phyloP scores from a whole-genome alignment of 164 flowering plant genomes.

The Liquidambar formosana region DNA sequence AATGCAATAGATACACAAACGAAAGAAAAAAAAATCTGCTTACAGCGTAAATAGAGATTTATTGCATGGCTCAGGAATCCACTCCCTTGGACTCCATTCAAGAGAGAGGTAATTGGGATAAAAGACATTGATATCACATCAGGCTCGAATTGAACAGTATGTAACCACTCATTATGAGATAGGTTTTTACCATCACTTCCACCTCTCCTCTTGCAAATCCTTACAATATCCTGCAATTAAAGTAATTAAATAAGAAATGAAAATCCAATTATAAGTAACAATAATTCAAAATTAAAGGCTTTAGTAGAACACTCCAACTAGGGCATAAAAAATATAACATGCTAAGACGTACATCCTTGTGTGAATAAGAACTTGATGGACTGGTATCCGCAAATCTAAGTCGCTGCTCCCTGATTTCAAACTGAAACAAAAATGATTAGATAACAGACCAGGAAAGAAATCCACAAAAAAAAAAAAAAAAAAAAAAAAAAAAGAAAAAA shows the following conservation, averaged over 20 bases:
- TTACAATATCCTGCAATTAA: conserved; percentile 54
- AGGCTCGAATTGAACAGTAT: conserved; percentile 74
- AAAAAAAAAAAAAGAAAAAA: too few species aligned
- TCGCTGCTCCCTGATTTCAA: conserved; percentile 61
- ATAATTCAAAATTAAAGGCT: background rate
- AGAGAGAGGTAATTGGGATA: conserved; percentile 86
- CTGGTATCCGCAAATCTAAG: conserved; percentile 68
- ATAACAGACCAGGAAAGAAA: background rate
- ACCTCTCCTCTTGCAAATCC: conserved; percentile 79
- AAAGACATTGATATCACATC: conserved; percentile 94
- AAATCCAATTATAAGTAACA: background rate
- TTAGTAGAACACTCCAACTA: background rate
- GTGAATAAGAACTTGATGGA: conserved; percentile 64
- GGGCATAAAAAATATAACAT: background rate
- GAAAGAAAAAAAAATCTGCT: conserved; percentile 36
- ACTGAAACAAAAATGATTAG: conserved; percentile 39
- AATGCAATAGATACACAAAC: background rate
- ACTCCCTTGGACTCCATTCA: conserved; percentile 90
- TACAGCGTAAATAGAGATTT: conserved; percentile 90
- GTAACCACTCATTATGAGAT: conserved; percentile 75
- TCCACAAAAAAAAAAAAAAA: background rate
- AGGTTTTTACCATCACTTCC: conserved; percentile 62
- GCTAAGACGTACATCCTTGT: conserved; percentile 59
- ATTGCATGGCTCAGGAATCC: conserved; percentile 98
- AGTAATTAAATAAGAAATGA: background rate